Evolutionary conservation across 1,284 basidiomycete genomes (phyloP).

Genomic region (Ustilago curta): DNA sequence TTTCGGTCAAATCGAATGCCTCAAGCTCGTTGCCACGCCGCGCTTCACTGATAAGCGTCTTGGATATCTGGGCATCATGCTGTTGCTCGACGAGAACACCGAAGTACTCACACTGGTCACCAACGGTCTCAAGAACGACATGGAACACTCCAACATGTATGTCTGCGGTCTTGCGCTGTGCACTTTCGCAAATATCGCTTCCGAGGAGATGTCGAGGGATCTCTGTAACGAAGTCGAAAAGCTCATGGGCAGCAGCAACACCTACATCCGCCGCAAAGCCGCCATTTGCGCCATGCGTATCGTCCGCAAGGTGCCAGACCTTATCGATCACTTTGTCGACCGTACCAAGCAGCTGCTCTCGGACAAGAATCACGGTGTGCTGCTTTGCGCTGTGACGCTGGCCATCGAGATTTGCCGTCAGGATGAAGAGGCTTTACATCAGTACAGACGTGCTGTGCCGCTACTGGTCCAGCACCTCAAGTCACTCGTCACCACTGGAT

Average conservation of each 20-base stretch:
- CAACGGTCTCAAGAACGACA: constrained; percentile 98
- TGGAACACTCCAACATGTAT: constrained; percentile 99
- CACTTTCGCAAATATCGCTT: constrained; percentile 98
- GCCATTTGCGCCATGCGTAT: constrained; percentile 96
- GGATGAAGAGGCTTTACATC: constrained; percentile 80
- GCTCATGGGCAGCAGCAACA: constrained; percentile 94
- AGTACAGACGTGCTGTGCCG: constrained; percentile 92
- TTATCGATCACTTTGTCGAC: constrained; percentile 89
- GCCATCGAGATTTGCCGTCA: constrained; percentile 93
- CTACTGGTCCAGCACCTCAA: constrained; percentile 95
- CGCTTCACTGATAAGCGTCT: constrained; percentile 96
- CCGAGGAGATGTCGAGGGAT: constrained; percentile 74
- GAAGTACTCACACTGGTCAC: constrained; percentile 98
- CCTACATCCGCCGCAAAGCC: constrained; percentile 99
- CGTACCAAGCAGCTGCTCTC: constrained; percentile 91
- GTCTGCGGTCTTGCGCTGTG: constrained; percentile 96
- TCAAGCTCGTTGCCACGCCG: constrained; percentile 98
- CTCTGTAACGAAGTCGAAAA: constrained; percentile 86
- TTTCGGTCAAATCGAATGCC: constrained; percentile 99
- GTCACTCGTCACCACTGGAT: constrained; percentile 93
- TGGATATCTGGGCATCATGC: constrained; percentile 98
- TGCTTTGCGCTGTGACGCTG: constrained; percentile 91
- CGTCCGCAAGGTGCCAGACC: constrained; percentile 95
- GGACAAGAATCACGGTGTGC: constrained; percentile 96
- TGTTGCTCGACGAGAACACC: constrained; percentile 95